A percentile compares a stretch with the other conserved stretches of the same genome.
phyloP scores from a whole-genome alignment of 192 early-diverging fungal species.

The Mortierella hygrophila region DNA sequence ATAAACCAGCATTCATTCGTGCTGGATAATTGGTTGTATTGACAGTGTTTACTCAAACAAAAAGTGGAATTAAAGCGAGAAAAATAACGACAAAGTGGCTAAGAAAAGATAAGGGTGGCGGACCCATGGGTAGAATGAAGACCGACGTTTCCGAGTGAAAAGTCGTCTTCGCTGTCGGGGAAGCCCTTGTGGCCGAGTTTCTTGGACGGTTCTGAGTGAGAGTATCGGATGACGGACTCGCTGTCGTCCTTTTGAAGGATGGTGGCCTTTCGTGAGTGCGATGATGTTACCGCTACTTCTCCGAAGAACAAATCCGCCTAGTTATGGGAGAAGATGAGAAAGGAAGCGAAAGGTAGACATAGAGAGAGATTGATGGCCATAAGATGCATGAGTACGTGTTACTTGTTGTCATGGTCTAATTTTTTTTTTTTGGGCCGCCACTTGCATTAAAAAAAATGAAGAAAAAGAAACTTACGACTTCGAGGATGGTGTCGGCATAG shows the following conservation, averaged over 20 bases:
- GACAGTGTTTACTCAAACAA: background rate
- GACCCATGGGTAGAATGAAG: background rate
- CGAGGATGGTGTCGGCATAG: background rate
- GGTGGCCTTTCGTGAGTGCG: background rate
- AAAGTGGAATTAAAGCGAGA: background rate
- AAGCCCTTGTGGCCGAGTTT: background rate
- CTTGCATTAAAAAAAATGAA: background rate
- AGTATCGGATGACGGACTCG: background rate
- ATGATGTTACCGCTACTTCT: background rate
- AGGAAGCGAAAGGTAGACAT: too few relatives aligned
- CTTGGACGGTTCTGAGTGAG: background rate
- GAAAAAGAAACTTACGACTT: background rate
- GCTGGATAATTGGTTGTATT: too few relatives aligned
- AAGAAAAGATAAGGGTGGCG: background rate
- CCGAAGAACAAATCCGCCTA: background rate
- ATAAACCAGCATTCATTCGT: slow-evolving; percentile 9
- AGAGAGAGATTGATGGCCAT: too few relatives aligned
- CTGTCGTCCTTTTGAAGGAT: background rate
- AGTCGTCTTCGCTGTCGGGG: background rate
- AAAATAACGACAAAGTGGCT: background rate
- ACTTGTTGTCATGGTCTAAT: too few relatives aligned
- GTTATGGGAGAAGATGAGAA: background rate
- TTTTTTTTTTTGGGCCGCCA: background rate
- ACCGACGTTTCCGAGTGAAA: background rate
- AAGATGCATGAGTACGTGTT: too few relatives aligned